Percentiles rank a stretch among this genome's conserved stretches.
phyloP scores from a whole-genome alignment of 495 filamentous ascomycete species.

The Durotheca rogersii region DNA sequence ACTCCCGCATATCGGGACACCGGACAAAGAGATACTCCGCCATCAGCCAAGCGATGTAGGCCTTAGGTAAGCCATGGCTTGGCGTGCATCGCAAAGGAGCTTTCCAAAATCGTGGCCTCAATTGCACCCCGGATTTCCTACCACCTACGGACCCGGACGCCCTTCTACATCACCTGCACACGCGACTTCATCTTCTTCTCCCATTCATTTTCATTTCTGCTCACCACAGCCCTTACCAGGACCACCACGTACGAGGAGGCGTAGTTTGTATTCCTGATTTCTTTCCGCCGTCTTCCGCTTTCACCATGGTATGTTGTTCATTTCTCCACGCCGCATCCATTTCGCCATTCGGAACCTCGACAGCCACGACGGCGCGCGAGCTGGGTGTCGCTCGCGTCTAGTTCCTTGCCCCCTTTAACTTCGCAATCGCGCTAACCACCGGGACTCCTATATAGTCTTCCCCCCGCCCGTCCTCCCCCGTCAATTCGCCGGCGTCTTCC shows the following conservation, averaged over 20 bases:
- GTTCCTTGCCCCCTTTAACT: background rate
- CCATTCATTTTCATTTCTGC: slow-evolving; percentile 19
- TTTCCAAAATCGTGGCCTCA: slow-evolving; percentile 42
- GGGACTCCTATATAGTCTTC: slow-evolving; percentile 60
- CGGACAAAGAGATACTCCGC: slow-evolving; percentile 27
- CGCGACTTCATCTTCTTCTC: slow-evolving; percentile 23
- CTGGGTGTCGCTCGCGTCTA: no score
- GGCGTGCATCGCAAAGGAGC: no score
- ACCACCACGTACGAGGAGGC: slow-evolving; percentile 1
- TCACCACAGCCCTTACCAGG: no score
- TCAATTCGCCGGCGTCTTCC: slow-evolving; percentile 49
- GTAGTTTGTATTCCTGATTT: slow-evolving; percentile 5
- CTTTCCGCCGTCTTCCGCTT: slow-evolving; percentile 2
- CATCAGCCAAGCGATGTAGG: no score
- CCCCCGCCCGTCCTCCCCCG: slow-evolving; percentile 68
- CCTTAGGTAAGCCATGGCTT: background rate
- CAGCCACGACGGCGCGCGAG: no score
- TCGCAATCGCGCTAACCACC: slow-evolving; percentile 12
- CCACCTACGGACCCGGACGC: slow-evolving; percentile 5
- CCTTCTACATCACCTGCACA: slow-evolving; percentile 13
- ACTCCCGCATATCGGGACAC: slow-evolving; percentile 9
- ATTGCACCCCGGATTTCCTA: slow-evolving; percentile 33
- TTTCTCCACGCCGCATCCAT: background rate
- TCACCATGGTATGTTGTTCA: slow-evolving; percentile 27
- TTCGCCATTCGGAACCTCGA: no score